Conservation (phyloP, 2,329 filamentous ascomycete species). For the Claviceps arundinis region DNA sequence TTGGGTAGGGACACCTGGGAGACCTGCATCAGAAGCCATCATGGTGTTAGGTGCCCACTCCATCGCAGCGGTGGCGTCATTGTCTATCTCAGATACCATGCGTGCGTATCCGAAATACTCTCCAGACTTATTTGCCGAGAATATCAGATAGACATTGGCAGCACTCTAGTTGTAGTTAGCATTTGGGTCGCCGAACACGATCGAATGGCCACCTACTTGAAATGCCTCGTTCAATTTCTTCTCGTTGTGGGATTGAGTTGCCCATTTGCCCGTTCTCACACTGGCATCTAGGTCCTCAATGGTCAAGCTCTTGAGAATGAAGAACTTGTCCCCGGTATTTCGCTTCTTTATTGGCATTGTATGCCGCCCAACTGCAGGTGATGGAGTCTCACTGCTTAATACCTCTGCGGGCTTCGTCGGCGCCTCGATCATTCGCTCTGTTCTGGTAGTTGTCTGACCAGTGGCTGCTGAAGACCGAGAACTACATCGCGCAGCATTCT, state of each 20-base stretch:
- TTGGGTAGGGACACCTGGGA: too few relatives aligned
- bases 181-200: not conserved
- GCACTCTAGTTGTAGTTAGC: slow-evolving; percentile 37
- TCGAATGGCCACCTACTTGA: slow-evolving; percentile 41
- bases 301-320: slow-evolving; percentile 86
- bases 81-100: slow-evolving; percentile 74
- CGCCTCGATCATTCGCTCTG: too few relatives aligned
- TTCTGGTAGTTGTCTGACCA: too few relatives aligned
- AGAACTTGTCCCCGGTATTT: too few relatives aligned
- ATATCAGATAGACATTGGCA: slow-evolving; percentile 81
- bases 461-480: too few relatives aligned
- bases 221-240: slow-evolving; percentile 70
- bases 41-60: slow-evolving; percentile 56
- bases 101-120: slow-evolving; percentile 93
- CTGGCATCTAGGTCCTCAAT: slow-evolving; percentile 82
- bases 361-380: too few relatives aligned
- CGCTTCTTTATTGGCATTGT: too few relatives aligned
- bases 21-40: slow-evolving; percentile 32
- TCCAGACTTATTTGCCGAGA: slow-evolving; percentile 93
- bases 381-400: too few relatives aligned
- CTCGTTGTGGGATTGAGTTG: slow-evolving; percentile 90
- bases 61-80: slow-evolving; percentile 57
- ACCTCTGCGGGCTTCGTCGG: too few relatives aligned
- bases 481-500: too few relatives aligned
- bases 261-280: slow-evolving; percentile 80